These are phyloP conservation scores for Clitoria ternatea DNA, from an alignment of 306 rosid species.

Conservation along the genomic window DNA sequence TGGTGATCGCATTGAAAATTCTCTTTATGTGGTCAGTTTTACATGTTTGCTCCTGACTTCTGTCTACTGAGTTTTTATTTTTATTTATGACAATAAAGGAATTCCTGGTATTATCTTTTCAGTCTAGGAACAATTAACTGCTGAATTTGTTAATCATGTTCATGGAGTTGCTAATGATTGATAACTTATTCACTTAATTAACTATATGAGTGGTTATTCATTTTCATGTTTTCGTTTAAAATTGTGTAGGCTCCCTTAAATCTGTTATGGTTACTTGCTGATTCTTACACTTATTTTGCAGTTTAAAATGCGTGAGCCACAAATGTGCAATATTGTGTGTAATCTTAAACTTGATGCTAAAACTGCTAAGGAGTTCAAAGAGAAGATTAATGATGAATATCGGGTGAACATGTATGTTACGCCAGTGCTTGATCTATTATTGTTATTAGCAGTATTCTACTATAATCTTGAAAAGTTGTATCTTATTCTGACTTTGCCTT, in stretches of 20 bases:
- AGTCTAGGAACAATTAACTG: background rate
- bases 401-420: constrained; percentile 88
- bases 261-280: constrained; percentile 19
- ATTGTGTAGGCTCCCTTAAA: background rate
- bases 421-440: background rate
- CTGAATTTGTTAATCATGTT: background rate
- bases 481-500: constrained; percentile 16
- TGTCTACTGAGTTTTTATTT: no score
- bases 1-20: constrained; percentile 97
- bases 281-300: constrained; percentile 31
- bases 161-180: background rate
- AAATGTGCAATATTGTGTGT: constrained; percentile 75
- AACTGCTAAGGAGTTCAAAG: constrained; percentile 76
- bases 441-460: background rate
- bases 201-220: background rate
- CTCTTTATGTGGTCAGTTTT: constrained; percentile 73
- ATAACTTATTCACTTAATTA: background rate
- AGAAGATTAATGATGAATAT: constrained; percentile 92
- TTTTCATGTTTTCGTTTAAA: background rate
- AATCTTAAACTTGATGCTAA: constrained; percentile 64
- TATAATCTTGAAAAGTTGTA: constrained; percentile 3
- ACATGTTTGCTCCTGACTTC: background rate
- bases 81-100: background rate
- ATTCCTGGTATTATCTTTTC: constrained; percentile 4
- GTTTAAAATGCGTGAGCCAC: constrained; percentile 95